Conservation (phyloP, 257 asterid genomes). For the Ajuga chamaepitys region DNA sequence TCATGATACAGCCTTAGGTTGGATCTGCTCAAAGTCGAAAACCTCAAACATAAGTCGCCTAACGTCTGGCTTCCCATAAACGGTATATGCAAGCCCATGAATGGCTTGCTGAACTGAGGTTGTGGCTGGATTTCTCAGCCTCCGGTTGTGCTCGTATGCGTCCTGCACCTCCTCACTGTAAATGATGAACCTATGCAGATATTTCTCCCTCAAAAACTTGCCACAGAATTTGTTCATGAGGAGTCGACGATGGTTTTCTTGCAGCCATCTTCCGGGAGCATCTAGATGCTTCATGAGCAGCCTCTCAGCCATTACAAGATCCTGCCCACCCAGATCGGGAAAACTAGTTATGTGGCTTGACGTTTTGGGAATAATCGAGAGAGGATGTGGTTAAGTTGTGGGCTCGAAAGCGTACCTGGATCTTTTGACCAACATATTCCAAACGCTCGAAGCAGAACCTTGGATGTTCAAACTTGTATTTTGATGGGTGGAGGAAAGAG, state of each 20-base stretch:
- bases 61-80: conserved; percentile 94
- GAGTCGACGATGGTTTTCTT: conserved; percentile 68
- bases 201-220: conserved; percentile 73
- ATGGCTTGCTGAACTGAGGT: conserved; percentile 94
- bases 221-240: conserved; percentile 98
- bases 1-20: conserved; percentile 58
- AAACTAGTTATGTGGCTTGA: neutral
- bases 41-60: conserved; percentile 96
- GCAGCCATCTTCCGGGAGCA: conserved; percentile 94
- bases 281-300: conserved; percentile 92
- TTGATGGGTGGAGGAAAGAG: conserved; percentile 80
- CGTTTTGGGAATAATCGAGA: no score
- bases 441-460: conserved; percentile 93
- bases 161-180: conserved; percentile 89
- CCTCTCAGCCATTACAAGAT: conserved; percentile 94
- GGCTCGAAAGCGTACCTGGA: no score
- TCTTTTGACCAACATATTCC: conserved; percentile 94
- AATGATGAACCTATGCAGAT: conserved; percentile 69
- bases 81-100: conserved; percentile 78
- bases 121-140: conserved; percentile 96
- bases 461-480: conserved; percentile 82
- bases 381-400: no score
- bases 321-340: conserved; percentile 38
- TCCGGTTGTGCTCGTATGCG: conserved; percentile 75
- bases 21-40: conserved; percentile 89